Evolutionary conservation across 768 basidiomycete genomes (phyloP).

Genomic region (Kwoniella newhampshirensis): DNA sequence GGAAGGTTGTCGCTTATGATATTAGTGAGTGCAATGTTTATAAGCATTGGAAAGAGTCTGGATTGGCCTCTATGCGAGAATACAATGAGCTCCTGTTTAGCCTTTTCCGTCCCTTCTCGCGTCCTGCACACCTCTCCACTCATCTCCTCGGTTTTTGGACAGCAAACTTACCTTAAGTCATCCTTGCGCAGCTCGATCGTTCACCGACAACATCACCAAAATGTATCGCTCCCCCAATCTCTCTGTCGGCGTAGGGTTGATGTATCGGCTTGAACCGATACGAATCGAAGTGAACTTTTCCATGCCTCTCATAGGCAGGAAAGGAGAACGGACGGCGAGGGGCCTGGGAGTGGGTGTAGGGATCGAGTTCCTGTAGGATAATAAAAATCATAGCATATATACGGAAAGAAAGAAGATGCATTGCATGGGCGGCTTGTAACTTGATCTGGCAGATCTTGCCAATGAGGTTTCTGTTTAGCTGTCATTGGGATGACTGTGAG

Average conservation of each 20-base stretch:
- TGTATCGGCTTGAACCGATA: constrained; percentile 49
- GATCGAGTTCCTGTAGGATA: constrained; percentile 45
- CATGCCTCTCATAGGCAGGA: constrained; percentile 48
- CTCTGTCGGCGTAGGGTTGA: constrained; percentile 46
- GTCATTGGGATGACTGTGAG: too few relatives aligned
- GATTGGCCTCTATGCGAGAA: too few relatives aligned
- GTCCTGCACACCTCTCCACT: too few relatives aligned
- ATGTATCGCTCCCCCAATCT: constrained; percentile 45
- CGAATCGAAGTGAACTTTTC: constrained; percentile 51
- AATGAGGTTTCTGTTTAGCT: too few relatives aligned
- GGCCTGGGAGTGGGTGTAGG: constrained; percentile 52
- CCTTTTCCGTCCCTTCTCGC: too few relatives aligned
- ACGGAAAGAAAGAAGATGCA: too few relatives aligned
- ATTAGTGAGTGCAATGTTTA: constrained; percentile 25
- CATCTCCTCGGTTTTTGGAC: not conserved
- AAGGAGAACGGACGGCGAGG: constrained; percentile 44
- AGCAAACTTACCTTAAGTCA: not conserved
- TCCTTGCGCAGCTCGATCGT: constrained; percentile 26
- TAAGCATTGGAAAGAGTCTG: not conserved
- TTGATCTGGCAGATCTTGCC: too few relatives aligned
- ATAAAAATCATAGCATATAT: too few relatives aligned
- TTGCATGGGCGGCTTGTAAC: too few relatives aligned
- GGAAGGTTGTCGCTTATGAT: constrained; percentile 47
- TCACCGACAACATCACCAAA: constrained; percentile 41
- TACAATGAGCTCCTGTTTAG: too few relatives aligned